Conservation (phyloP, 345 rosid genomes). For the Hevea brasiliensis region DNA sequence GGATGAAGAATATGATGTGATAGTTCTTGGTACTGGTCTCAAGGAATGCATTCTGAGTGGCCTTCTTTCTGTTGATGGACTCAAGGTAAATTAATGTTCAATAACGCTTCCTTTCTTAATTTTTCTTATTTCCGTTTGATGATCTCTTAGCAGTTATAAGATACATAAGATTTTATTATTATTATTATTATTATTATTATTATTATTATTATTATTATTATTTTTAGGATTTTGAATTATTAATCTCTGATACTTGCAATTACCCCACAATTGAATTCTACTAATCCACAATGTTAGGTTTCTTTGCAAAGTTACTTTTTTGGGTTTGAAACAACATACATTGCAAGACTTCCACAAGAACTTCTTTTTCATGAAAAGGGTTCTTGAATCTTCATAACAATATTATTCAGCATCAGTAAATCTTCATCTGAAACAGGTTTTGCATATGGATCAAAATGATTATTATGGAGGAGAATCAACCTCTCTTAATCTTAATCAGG, state of each 20-base stretch:
- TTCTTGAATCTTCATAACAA: not conserved
- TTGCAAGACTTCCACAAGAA: too few species aligned
- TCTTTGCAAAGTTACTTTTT: too few species aligned
- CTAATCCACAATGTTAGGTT: too few species aligned
- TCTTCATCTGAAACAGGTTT: constrained; percentile 39
- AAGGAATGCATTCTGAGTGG: constrained; percentile 98
- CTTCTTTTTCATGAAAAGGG: not conserved
- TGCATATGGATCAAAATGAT: constrained; percentile 83
- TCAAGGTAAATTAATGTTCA: constrained; percentile 48
- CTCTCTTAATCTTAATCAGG: constrained; percentile 81
- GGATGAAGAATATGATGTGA: constrained; percentile 97
- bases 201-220: too few species aligned
- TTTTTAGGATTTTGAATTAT: too few species aligned
- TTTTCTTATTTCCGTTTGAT: not conserved
- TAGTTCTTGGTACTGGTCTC: constrained; percentile 93
- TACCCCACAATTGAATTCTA: too few species aligned
- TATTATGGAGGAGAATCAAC: constrained; percentile 84
- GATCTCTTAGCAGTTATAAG: too few species aligned
- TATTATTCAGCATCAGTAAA: not conserved
- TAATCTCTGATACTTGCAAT: too few species aligned
- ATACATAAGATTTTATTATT: too few species aligned
- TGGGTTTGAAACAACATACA: too few species aligned
- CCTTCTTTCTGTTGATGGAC: constrained; percentile 89
- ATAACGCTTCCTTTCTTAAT: not conserved
- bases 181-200: too few species aligned